Evolutionary conservation across 208 protist genomes (phyloP).

Genomic region (Naegleria gruberi): DNA sequence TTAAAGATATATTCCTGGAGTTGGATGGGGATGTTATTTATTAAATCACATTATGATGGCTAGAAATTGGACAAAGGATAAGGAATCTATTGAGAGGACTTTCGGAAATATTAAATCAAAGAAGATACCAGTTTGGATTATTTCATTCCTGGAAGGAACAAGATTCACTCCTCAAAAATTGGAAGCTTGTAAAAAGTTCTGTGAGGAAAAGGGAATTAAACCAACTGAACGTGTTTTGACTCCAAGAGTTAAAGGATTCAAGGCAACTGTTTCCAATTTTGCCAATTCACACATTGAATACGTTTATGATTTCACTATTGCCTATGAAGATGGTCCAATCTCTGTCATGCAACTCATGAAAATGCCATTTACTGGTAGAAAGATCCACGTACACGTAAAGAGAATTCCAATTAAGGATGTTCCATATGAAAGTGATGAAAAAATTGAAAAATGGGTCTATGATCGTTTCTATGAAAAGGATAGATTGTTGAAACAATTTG

Average conservation of each 20-base stretch:
- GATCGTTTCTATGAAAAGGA: constrained; percentile 5
- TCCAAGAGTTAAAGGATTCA: constrained; percentile 5
- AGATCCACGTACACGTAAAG: background rate
- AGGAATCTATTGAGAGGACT: background rate
- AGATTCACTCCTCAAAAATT: background rate
- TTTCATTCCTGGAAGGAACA: constrained; percentile 13
- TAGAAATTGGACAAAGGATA: background rate
- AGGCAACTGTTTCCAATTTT: background rate
- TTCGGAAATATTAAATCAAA: background rate
- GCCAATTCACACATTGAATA: background rate
- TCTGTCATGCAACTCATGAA: background rate
- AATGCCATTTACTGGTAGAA: background rate
- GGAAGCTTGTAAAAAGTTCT: background rate
- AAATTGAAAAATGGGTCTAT: constrained; percentile 4
- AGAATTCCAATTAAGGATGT: background rate
- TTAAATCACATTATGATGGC: background rate
- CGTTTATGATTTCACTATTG: constrained; percentile 9
- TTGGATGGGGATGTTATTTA: constrained; percentile 3
- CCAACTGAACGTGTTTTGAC: background rate
- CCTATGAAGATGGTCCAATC: background rate
- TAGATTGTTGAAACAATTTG: background rate
- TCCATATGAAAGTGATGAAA: background rate
- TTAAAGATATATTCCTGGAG: background rate
- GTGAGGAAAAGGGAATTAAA: background rate
- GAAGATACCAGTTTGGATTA: background rate